Percentiles rank a stretch among this genome's conserved stretches.
Evolutionary conservation across 192 early-diverging fungal species (phyloP).

Genomic region (Linnemannia schmuckeri): DNA sequence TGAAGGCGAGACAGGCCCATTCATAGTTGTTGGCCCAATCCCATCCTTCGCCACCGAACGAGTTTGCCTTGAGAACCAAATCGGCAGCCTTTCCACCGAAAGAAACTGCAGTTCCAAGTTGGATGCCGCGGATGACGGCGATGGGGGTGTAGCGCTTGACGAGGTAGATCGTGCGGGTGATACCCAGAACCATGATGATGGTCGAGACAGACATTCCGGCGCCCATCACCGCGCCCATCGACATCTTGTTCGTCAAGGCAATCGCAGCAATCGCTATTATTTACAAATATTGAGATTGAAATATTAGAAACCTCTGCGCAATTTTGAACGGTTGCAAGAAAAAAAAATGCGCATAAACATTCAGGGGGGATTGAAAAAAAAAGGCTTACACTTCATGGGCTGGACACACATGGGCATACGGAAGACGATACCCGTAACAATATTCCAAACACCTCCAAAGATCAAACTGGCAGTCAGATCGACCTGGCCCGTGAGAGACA

Average conservation of each 20-base stretch:
- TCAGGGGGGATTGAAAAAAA: neutral
- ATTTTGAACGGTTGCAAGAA: neutral
- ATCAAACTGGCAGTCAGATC: slow-evolving; percentile 83
- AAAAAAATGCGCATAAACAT: neutral
- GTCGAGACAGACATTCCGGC: slow-evolving; percentile 78
- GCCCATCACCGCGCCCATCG: slow-evolving; percentile 76
- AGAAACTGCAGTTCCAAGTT: slow-evolving; percentile 81
- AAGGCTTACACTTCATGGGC: slow-evolving; percentile 86
- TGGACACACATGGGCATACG: slow-evolving; percentile 92
- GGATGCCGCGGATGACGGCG: slow-evolving; percentile 81
- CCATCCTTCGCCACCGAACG: slow-evolving; percentile 69
- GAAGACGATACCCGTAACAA: slow-evolving; percentile 81
- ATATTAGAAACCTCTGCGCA: neutral
- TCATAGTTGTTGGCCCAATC: slow-evolving; percentile 81
- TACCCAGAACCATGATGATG: slow-evolving; percentile 73
- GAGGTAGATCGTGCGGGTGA: slow-evolving; percentile 77
- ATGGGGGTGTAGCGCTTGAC: slow-evolving; percentile 79
- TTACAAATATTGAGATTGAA: neutral
- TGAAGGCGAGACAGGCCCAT: slow-evolving; percentile 76
- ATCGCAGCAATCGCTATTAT: slow-evolving; percentile 81
- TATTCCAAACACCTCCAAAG: slow-evolving; percentile 93
- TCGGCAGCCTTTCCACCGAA: slow-evolving; percentile 78
- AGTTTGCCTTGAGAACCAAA: slow-evolving; percentile 63
- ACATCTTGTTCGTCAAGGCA: slow-evolving; percentile 78
- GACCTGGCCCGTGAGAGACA: slow-evolving; percentile 79